phyloP scores from a whole-genome alignment of 352 stramenopile species.

The Globisporangium radiosum region DNA sequence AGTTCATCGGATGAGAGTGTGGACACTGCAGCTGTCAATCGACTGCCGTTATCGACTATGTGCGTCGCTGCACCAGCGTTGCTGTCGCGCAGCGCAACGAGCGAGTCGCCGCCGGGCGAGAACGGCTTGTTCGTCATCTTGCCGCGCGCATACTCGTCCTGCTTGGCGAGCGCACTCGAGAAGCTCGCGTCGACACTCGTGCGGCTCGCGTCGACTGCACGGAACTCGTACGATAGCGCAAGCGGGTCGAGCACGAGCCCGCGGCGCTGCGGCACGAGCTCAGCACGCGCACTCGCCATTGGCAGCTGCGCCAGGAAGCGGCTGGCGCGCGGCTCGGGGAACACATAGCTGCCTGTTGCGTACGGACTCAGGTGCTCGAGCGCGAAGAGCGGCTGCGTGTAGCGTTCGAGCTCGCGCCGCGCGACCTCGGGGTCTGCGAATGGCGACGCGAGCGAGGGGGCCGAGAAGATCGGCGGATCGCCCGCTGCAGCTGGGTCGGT shows the following conservation, averaged over 20 bases:
- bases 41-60: too few relatives aligned
- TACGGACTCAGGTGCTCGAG: constrained; percentile 36
- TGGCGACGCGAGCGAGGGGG: constrained; percentile 34
- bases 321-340: constrained; percentile 23
- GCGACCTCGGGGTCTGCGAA: constrained; percentile 20
- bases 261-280: constrained; percentile 44
- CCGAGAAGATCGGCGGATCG: constrained; percentile 23
- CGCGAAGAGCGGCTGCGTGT: constrained; percentile 27
- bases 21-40: constrained; percentile 6
- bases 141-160: constrained; percentile 75
- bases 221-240: constrained; percentile 58
- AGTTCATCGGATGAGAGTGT: constrained; percentile 23
- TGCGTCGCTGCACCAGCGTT: background rate
- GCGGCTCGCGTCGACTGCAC: constrained; percentile 23
- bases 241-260: constrained; percentile 48
- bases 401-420: constrained; percentile 20
- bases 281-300: constrained; percentile 40
- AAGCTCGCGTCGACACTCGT: constrained; percentile 40
- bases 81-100: constrained; percentile 23
- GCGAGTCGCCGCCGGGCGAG: constrained; percentile 50
- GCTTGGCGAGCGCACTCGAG: constrained; percentile 57
- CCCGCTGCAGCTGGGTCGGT: background rate
- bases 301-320: constrained; percentile 68
- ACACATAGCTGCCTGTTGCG: constrained; percentile 13
- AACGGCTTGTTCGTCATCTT: constrained; percentile 80